These are phyloP conservation scores for Malus asiatica DNA, from an alignment of 306 rosid genomes.

Conservation along the genomic window DNA sequence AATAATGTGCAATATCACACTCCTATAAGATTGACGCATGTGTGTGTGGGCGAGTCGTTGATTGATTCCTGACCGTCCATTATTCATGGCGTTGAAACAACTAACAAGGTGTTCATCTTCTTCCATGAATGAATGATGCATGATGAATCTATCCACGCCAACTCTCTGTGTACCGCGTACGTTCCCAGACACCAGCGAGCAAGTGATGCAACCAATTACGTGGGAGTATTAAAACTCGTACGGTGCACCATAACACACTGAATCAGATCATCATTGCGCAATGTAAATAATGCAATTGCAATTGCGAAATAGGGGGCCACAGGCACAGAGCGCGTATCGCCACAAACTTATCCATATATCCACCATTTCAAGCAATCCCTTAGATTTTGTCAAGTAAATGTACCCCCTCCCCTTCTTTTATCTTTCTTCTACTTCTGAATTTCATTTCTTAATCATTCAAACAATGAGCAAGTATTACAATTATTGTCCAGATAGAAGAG, in stretches of 20 bases:
- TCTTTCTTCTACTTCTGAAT: not conserved
- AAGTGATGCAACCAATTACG: conserved; percentile 19
- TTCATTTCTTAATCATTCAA: too few relatives aligned
- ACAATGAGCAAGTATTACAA: too few relatives aligned
- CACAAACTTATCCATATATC: not conserved
- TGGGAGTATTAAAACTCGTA: conserved; percentile 5
- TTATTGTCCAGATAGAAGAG: not conserved
- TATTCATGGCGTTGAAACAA: too few relatives aligned
- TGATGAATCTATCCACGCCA: not conserved
- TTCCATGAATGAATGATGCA: not conserved
- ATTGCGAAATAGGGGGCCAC: not conserved
- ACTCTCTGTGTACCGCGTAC: not conserved
- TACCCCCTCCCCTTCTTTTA: too few relatives aligned
- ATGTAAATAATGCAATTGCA: not conserved
- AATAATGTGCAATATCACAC: too few relatives aligned
- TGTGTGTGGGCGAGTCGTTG: too few relatives aligned
- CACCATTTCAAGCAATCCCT: not conserved
- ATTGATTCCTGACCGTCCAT: too few relatives aligned
- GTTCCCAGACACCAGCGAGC: not conserved
- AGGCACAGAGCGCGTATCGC: not conserved
- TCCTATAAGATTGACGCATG: too few relatives aligned
- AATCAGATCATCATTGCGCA: conserved; percentile 7
- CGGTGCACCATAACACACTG: conserved; percentile 16
- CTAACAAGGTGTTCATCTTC: not conserved
- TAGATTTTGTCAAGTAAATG: conserved; percentile 13